Evolutionary conservation across 805 yeast species (phyloP).

Genomic region (Sungouiella blattae): DNA sequence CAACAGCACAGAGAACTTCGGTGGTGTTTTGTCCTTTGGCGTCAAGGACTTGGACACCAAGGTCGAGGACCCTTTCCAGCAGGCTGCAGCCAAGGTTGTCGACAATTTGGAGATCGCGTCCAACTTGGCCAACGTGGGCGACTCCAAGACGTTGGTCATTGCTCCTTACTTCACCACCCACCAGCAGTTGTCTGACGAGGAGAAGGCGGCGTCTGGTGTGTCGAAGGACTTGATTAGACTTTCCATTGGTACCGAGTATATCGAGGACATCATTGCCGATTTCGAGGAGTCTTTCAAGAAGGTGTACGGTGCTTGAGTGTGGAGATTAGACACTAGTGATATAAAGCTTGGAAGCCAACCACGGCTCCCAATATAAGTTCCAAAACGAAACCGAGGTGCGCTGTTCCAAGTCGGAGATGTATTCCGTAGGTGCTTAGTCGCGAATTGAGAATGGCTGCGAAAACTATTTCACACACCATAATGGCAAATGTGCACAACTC

Average conservation of each 20-base stretch:
- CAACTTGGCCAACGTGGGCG: conserved; percentile 96
- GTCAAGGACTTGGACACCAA: conserved; percentile 56
- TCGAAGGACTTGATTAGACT: conserved; percentile 81
- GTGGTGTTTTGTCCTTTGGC: conserved; percentile 87
- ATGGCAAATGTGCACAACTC: conserved; percentile 10
- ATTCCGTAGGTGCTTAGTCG: background rate
- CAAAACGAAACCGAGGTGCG: conserved; percentile 7
- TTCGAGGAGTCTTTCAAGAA: conserved; percentile 71
- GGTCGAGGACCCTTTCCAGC: conserved; percentile 59
- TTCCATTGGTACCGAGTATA: conserved; percentile 20
- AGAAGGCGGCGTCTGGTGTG: conserved; percentile 81
- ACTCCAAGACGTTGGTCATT: conserved; percentile 89
- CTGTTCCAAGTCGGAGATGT: conserved; percentile 2
- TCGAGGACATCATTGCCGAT: conserved; percentile 20
- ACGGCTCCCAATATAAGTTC: conserved; percentile 9
- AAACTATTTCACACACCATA: conserved; percentile 6
- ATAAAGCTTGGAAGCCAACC: conserved; percentile 1
- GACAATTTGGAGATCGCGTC: conserved; percentile 83
- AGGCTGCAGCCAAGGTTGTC: conserved; percentile 79
- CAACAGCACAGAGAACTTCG: conserved; percentile 51
- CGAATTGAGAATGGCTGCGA: background rate
- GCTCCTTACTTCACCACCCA: conserved; percentile 97
- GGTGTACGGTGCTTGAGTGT: conserved; percentile 38
- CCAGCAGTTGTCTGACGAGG: conserved; percentile 81
- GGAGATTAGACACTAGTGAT: background rate